These are phyloP conservation scores for Populus tomentosa DNA, from an alignment of 441 rosid species.

Conservation along the genomic window DNA sequence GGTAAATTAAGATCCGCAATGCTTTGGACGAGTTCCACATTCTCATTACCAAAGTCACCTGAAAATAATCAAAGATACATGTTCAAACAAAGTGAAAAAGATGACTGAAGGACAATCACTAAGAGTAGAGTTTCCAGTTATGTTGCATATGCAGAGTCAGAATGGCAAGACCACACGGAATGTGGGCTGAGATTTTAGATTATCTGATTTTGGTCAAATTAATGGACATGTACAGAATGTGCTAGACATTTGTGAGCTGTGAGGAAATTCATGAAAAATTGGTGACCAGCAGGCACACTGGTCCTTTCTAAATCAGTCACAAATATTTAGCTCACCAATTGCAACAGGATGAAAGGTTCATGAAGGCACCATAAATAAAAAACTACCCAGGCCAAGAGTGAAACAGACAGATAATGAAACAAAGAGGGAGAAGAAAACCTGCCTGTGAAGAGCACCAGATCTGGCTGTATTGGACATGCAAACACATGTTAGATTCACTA, in stretches of 20 bases:
- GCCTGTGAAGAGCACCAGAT: slow-evolving; percentile 96
- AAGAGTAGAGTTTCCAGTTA: background rate
- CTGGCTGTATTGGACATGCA: slow-evolving; percentile 56
- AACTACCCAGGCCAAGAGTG: slow-evolving; percentile 6
- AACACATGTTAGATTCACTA: slow-evolving; percentile 26
- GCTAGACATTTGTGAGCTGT: background rate
- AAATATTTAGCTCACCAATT: slow-evolving; percentile 13
- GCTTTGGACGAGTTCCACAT: slow-evolving; percentile 62
- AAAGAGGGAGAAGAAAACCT: slow-evolving; percentile 25
- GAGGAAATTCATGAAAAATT: background rate
- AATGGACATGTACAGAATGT: background rate
- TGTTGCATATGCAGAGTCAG: background rate
- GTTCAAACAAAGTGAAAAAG: background rate
- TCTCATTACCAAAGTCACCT: slow-evolving; percentile 94
- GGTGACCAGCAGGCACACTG: background rate
- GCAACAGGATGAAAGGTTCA: background rate
- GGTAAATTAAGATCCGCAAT: slow-evolving; percentile 60
- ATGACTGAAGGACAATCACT: background rate
- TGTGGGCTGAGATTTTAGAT: background rate
- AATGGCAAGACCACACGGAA: background rate
- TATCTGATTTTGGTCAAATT: background rate
- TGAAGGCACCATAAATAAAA: slow-evolving; percentile 9
- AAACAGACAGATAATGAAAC: slow-evolving; percentile 11
- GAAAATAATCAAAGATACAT: slow-evolving; percentile 9
- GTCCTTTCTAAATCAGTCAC: background rate